Evolutionary conservation across 2,329 filamentous ascomycete species (phyloP).

Genomic region (Diaporthe sp.): DNA sequence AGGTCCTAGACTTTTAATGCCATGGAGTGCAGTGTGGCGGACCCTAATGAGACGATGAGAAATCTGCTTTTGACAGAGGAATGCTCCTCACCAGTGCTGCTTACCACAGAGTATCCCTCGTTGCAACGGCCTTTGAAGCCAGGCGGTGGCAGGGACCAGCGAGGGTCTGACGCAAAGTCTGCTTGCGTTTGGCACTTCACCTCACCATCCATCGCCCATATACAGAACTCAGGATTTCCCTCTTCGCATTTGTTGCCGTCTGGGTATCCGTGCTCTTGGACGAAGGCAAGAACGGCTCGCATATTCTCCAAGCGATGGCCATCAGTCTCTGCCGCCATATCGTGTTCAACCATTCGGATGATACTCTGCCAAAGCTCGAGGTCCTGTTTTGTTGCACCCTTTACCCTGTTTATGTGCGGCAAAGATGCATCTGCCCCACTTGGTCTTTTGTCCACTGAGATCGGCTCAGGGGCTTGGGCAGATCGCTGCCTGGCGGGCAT

Average conservation of each 20-base stretch:
- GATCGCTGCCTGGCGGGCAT: neutral
- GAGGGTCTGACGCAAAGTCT: neutral
- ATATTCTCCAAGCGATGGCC: neutral
- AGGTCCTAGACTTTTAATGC: neutral
- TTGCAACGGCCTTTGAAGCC: neutral
- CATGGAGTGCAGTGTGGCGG: neutral
- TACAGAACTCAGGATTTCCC: neutral
- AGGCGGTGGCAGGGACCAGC: neutral
- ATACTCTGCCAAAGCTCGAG: neutral
- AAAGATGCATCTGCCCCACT: neutral
- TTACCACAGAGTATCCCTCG: neutral
- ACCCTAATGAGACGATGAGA: neutral
- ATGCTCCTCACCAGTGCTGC: neutral
- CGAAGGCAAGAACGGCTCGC: neutral
- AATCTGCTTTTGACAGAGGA: neutral
- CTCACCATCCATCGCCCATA: neutral
- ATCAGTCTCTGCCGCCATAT: neutral
- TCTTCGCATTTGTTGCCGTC: neutral
- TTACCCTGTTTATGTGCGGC: neutral
- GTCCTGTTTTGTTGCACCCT: neutral
- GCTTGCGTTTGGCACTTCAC: neutral
- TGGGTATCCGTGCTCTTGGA: neutral
- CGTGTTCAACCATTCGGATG: neutral
- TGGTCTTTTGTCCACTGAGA: neutral
- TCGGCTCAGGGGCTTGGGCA: neutral